Base-by-base conservation (phyloP, 2,329 filamentous ascomycete species). In the Aspergillus quadrilineatus region DNA sequence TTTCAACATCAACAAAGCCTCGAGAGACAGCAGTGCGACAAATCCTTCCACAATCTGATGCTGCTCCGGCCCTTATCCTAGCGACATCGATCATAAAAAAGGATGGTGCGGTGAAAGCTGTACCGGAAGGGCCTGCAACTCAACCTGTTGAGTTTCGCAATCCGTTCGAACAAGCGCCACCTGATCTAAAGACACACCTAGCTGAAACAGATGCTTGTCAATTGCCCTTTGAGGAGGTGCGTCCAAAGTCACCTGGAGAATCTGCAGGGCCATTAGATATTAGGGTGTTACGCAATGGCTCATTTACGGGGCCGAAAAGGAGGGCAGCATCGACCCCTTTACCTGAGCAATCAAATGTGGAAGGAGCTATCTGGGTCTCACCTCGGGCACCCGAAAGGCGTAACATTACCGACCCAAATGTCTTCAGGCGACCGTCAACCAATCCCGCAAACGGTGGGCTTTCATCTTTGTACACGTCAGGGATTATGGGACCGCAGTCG, bases 41-140 rank as follows among this genome's bases (percentile, higher is more conserved):
- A 47, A 75, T 82, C 45, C 65, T 76, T 26, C 76, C 78, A 36
- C 73, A 77, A 53, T 65, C 71, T 14, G 73, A 74, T 60, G 69
- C 75, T 58, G 69, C 71, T 46, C 80, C 81, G 36, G 80, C 78
- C 43, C 71, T 84, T 42, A 65, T 83, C 41, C 71, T 81, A 49
- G 79, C 79, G 42, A 70, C 73, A 6, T 69, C 70, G 9, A 63
- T 78, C 37, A 67, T 62, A 5, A 61, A 58, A 29, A 64, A 62
- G 42, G 56, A 65, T 37, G 50, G 57, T 32, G 61, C 70, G 48
- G 61, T 67, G 50, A 63, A 59, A n/a, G 39, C 47, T 22, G 58
- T 62, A 50, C 63, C 70, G 58, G 61, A 65, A 45, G 60, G 67
- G 54, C 68, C 58, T 7, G 57, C 59, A 43, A 46, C 29, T 7